These are phyloP conservation scores for Eleusine indica DNA, from an alignment of 176 grass and related monocot species.

Conservation along the genomic window DNA sequence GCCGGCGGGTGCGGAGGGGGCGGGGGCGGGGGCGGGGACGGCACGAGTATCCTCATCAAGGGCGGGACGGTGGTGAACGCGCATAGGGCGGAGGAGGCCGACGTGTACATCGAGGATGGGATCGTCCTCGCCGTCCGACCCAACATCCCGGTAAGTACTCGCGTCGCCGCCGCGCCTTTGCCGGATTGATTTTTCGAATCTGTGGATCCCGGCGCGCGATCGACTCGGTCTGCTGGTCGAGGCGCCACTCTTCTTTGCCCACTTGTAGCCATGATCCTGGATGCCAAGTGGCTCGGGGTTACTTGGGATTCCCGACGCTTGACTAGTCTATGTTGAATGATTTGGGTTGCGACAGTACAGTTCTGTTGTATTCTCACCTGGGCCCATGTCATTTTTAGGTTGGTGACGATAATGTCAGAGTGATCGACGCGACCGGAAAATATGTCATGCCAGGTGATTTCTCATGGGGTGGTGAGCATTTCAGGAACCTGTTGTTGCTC, in stretches of 20 bases:
- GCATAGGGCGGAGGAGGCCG: slow-evolving; percentile 67
- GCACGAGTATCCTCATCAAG: slow-evolving; percentile 81
- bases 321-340: neutral
- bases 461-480: neutral
- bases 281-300: slow-evolving; percentile 9
- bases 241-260: neutral
- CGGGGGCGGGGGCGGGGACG: slow-evolving; percentile 51
- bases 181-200: neutral
- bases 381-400: slow-evolving; percentile 50
- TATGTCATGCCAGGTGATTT: slow-evolving; percentile 95
- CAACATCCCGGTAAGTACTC: slow-evolving; percentile 68
- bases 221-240: neutral
- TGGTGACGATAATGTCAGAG: slow-evolving; percentile 63
- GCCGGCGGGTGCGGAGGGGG: slow-evolving; percentile 32
- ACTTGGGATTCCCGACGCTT: slow-evolving; percentile 2
- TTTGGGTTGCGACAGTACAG: neutral
- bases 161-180: neutral
- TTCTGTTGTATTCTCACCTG: neutral
- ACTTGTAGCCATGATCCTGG: slow-evolving; percentile 15
- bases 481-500: neutral
- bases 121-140: slow-evolving; percentile 73
- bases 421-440: slow-evolving; percentile 96
- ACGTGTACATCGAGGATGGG: slow-evolving; percentile 95
- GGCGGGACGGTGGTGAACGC: slow-evolving; percentile 96
- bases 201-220: slow-evolving; percentile 4